Evolutionary conservation across 345 rosid species (phyloP).

Genomic region (Citrus glauca): DNA sequence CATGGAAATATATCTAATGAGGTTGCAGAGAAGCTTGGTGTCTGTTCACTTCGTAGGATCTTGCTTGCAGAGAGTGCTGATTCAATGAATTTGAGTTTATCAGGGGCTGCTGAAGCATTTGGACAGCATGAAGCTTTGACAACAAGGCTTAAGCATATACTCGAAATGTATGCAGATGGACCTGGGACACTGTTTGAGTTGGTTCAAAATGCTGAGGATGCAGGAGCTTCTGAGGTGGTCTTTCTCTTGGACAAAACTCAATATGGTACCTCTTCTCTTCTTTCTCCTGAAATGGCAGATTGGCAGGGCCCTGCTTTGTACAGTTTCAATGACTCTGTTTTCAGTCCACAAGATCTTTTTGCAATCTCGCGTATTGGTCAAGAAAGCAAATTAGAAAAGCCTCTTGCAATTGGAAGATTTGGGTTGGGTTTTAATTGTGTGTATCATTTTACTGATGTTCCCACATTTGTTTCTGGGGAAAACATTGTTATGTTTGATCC

Average conservation of each 20-base stretch:
- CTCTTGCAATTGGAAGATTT: slow-evolving; percentile 94
- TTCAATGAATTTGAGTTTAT: slow-evolving; percentile 87
- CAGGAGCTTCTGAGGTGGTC: slow-evolving; percentile 89
- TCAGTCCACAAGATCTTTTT: slow-evolving; percentile 91
- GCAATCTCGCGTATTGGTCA: slow-evolving; percentile 98
- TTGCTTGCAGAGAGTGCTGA: slow-evolving; percentile 98
- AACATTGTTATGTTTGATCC: slow-evolving; percentile 98
- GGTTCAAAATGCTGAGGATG: slow-evolving; percentile 96
- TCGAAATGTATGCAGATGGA: slow-evolving; percentile 99
- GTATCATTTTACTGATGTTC: slow-evolving; percentile 94
- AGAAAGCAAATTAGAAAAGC: slow-evolving; percentile 94
- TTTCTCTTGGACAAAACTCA: slow-evolving; percentile 94
- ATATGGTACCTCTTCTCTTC: slow-evolving; percentile 92
- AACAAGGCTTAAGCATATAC: slow-evolving; percentile 91
- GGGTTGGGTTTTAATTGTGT: slow-evolving; percentile 97
- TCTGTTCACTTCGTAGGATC: slow-evolving; percentile 85
- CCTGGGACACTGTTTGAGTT: slow-evolving; percentile 94
- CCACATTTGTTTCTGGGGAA: slow-evolving; percentile 94
- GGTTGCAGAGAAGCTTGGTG: slow-evolving; percentile 95
- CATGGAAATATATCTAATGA: slow-evolving; percentile 94
- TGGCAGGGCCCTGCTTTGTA: slow-evolving; percentile 99
- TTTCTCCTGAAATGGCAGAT: slow-evolving; percentile 97
- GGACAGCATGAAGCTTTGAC: slow-evolving; percentile 99
- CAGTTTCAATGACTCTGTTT: slow-evolving; percentile 91
- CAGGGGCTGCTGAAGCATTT: slow-evolving; percentile 97